Conservation (phyloP, 345 rosid species). For the Salix udensis region DNA sequence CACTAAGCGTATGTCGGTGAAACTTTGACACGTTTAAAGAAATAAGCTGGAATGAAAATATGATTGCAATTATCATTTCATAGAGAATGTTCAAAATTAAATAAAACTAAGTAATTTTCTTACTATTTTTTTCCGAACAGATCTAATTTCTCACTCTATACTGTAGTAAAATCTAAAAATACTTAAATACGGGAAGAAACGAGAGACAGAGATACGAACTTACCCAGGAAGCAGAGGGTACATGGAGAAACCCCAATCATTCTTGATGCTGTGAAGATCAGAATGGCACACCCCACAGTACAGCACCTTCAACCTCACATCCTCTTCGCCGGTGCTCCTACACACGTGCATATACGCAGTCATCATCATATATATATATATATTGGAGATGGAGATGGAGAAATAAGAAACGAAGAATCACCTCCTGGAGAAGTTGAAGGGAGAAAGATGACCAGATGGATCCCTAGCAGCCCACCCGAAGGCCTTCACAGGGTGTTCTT, state of each 20-base stretch:
- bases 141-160: too few relatives aligned
- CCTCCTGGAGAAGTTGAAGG: slow-evolving; percentile 6
- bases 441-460: neutral
- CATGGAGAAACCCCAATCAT: slow-evolving; percentile 1
- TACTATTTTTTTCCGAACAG: too few relatives aligned
- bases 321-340: neutral
- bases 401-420: neutral
- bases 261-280: neutral
- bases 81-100: too few relatives aligned
- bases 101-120: too few relatives aligned
- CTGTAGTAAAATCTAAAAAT: too few relatives aligned
- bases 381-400: neutral
- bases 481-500: neutral
- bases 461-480: slow-evolving; percentile 7
- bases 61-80: too few relatives aligned
- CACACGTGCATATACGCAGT: neutral
- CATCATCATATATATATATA: neutral
- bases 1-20: too few relatives aligned
- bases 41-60: too few relatives aligned
- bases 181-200: too few relatives aligned
- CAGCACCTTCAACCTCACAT: slow-evolving; percentile 1
- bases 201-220: neutral
- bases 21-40: too few relatives aligned
- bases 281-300: slow-evolving; percentile 11
- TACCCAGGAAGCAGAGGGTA: slow-evolving; percentile 15